phyloP scores from a whole-genome alignment of 306 rosid species.

The Lathyrus sativus region DNA sequence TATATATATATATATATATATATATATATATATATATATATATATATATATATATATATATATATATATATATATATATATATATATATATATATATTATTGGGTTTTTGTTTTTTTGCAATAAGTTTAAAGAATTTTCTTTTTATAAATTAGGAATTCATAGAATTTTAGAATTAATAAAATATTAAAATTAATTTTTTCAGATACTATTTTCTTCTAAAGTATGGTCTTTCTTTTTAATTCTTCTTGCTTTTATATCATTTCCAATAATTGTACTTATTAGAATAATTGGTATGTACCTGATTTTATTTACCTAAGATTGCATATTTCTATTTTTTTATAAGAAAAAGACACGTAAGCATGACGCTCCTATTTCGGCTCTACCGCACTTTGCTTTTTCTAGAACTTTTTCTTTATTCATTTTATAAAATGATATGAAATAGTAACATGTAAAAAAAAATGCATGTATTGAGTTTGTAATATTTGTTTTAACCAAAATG shows the following conservation, averaged over 20 bases:
- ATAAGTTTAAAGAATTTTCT: background rate
- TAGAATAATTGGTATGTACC: background rate
- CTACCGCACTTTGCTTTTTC: slow-evolving; percentile 45
- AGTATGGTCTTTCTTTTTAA: background rate
- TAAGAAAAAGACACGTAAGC: background rate
- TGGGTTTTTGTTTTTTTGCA: background rate
- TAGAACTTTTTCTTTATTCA: background rate
- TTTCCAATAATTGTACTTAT: slow-evolving; percentile 3
- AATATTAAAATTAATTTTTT: background rate
- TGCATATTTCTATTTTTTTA: background rate
- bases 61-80: background rate
- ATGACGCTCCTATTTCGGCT: slow-evolving; percentile 45
- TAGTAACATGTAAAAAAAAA: background rate
- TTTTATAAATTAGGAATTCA: background rate
- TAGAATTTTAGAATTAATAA: background rate
- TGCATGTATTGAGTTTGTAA: background rate
- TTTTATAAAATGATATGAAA: too few relatives aligned
- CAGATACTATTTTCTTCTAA: background rate
- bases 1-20: background rate
- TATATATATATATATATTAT: background rate
- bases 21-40: background rate
- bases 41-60: background rate
- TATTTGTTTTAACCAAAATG: background rate
- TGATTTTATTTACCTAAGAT: background rate
- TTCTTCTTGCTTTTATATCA: background rate